These are phyloP conservation scores for Cladosporium sp. DNA, from an alignment of 2,329 filamentous ascomycete genomes.

Conservation along the genomic window DNA sequence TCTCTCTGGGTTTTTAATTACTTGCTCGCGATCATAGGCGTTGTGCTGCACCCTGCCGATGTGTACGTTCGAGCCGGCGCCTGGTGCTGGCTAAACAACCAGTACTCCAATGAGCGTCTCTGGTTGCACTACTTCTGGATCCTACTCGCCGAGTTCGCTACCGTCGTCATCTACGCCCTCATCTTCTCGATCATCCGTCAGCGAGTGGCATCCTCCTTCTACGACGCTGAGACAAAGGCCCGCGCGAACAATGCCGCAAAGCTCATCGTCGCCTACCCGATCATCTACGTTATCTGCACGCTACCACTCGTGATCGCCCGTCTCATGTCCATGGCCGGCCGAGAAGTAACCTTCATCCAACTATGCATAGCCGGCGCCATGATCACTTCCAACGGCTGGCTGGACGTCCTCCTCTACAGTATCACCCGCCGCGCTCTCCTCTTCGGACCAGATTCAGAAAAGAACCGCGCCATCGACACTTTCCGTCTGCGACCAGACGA, in stretches of 20 bases:
- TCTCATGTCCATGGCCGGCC: constrained; percentile 60
- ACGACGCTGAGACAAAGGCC: constrained; percentile 38
- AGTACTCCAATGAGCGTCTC: constrained; percentile 55
- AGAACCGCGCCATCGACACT: constrained; percentile 26
- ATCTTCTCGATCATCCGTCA: constrained; percentile 43
- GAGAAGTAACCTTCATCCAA: constrained; percentile 37
- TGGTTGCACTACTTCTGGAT: constrained; percentile 66
- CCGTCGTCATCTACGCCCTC: constrained; percentile 49
- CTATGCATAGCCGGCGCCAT: constrained; percentile 56
- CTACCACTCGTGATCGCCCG: constrained; percentile 64
- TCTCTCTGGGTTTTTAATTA: constrained; percentile 62
- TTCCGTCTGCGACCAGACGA: constrained; percentile 28
- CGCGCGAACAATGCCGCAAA: constrained; percentile 45
- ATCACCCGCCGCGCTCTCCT: constrained; percentile 56
- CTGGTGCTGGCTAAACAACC: constrained; percentile 65
- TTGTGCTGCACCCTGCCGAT: constrained; percentile 41
- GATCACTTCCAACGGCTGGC: constrained; percentile 58
- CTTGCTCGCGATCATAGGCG: constrained; percentile 53
- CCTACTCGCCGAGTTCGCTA: constrained; percentile 54
- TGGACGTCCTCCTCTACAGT: constrained; percentile 59
- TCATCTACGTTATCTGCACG: constrained; percentile 68
- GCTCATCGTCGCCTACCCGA: constrained; percentile 64
- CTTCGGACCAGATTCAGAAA: constrained; percentile 48
- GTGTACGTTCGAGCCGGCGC: constrained; percentile 64
- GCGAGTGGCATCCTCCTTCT: constrained; percentile 39